Conservation (phyloP, 164 flowering plant species). For the Warburgia ugandensis region DNA sequence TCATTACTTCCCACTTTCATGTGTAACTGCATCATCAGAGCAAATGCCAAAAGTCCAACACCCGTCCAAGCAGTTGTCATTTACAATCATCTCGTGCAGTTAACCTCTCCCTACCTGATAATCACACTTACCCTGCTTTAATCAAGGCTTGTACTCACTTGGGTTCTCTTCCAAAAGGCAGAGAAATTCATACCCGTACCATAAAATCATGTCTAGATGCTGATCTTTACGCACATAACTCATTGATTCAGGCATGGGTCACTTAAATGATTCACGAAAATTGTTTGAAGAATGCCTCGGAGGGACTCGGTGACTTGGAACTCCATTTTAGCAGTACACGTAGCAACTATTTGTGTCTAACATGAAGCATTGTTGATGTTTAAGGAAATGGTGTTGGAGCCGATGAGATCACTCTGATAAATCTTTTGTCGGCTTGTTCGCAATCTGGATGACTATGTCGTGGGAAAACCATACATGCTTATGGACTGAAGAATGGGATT, state of each 20-base stretch:
- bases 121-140: slow-evolving; percentile 21
- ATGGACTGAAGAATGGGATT: slow-evolving; percentile 14
- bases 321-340: slow-evolving; percentile 13
- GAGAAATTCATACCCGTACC: slow-evolving; percentile 27
- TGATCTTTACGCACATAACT: slow-evolving; percentile 21
- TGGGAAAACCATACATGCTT: slow-evolving; percentile 15
- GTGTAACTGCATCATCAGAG: slow-evolving; percentile 28
- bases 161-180: slow-evolving; percentile 15
- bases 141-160: slow-evolving; percentile 23
- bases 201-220: slow-evolving; percentile 15
- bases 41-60: slow-evolving; percentile 21
- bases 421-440: slow-evolving; percentile 16
- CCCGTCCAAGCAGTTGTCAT: slow-evolving; percentile 21
- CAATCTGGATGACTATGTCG: slow-evolving; percentile 1
- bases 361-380: slow-evolving; percentile 14
- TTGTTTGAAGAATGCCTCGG: slow-evolving; percentile 19
- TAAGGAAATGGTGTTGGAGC: slow-evolving; percentile 15
- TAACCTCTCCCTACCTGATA: slow-evolving; percentile 13
- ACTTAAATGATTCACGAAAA: slow-evolving; percentile 10
- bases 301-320: slow-evolving; percentile 28
- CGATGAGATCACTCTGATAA: slow-evolving; percentile 16
- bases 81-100: slow-evolving; percentile 22
- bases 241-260: slow-evolving; percentile 15
- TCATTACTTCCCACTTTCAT: slow-evolving; percentile 22
- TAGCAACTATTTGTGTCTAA: neutral